These are phyloP conservation scores for Coemansia aciculifera DNA, from an alignment of 192 early-diverging fungal species.

Conservation along the genomic window DNA sequence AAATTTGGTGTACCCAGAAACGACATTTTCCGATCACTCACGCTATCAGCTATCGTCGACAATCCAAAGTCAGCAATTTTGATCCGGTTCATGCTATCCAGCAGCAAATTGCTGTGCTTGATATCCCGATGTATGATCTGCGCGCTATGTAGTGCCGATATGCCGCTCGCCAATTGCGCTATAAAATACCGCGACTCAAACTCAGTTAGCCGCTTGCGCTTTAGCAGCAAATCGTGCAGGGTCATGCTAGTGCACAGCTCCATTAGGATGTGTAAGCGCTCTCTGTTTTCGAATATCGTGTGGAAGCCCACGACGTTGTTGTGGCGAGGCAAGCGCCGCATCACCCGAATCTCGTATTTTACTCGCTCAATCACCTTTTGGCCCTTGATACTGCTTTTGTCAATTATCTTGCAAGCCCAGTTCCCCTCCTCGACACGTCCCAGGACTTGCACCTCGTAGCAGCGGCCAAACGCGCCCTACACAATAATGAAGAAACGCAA, in stretches of 20 bases:
- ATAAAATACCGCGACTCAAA: constrained; percentile 88
- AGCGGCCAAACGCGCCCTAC: constrained; percentile 89
- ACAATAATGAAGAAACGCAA: constrained; percentile 1
- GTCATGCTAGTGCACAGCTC: constrained; percentile 92
- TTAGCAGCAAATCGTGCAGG: constrained; percentile 78
- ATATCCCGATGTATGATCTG: constrained; percentile 92
- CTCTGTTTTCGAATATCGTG: constrained; percentile 84
- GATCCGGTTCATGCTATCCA: constrained; percentile 76
- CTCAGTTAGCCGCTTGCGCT: constrained; percentile 78
- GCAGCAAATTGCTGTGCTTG: constrained; percentile 92
- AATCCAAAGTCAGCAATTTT: constrained; percentile 97
- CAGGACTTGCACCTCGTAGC: constrained; percentile 65
- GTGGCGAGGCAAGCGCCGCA: constrained; percentile 61
- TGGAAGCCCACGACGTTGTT: constrained; percentile 77
- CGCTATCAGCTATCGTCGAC: constrained; percentile 75
- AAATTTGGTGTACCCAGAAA: constrained; percentile 98
- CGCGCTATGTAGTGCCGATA: constrained; percentile 77
- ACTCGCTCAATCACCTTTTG: constrained; percentile 53
- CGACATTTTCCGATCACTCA: constrained; percentile 90
- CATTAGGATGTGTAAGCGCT: constrained; percentile 84
- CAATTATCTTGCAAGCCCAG: constrained; percentile 67
- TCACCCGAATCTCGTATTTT: constrained; percentile 53
- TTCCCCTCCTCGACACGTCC: constrained; percentile 41
- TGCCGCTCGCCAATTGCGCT: constrained; percentile 75
- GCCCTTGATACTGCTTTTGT: constrained; percentile 51